Base-by-base conservation (phyloP, 176 grass and related monocot genomes). In the Areca catechu region DNA sequence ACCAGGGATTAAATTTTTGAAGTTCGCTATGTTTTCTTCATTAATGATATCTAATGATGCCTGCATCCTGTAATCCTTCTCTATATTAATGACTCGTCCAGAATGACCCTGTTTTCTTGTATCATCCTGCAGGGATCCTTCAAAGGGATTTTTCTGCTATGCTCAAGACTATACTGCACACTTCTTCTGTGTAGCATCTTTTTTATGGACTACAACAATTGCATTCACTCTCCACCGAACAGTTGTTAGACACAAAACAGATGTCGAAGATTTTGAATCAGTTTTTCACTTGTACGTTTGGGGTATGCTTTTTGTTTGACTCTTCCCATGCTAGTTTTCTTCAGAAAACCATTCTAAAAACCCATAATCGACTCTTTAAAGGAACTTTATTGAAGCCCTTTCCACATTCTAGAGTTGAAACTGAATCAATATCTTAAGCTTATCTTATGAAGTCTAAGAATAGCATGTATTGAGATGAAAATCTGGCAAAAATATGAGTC, bases 231-330 rank as follows among this genome's bases (percentile, higher is more conserved):
- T 98, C 22, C 87, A 92, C 72, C 87, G 84, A 30, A 92, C 93
- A 1, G 93, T 98, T 83, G 93, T 98, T 48, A 85, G 85, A 63
- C 93, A 98, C 76, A 88, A 98, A 82, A 83, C 87, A 6, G 93
- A 98, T 71, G 93, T 92, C 58, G 80, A 97, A 73, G 93, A 97
- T 18, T 91, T 92, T 77, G 93, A 81, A 56, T 83, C 76, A 60
- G 72, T 98, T 63, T 98, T 98, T 68, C 93, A 98, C 73, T 76
- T 98, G 63, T 92, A 80, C 73, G 87, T 98, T 49, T 98, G 93
- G 93, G 87, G 93, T 92, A 97, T 70, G 56, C 16, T 18, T 28
- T 47, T 60, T 16, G 1, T 37, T 62, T 24, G 20, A 14, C 15
- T 48, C 7, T 20, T 60, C 54, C 30, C 49, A 37, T 27, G 14